Evolutionary conservation across 83 land plant species (phyloP).

Genomic region (Picea engelmannii): DNA sequence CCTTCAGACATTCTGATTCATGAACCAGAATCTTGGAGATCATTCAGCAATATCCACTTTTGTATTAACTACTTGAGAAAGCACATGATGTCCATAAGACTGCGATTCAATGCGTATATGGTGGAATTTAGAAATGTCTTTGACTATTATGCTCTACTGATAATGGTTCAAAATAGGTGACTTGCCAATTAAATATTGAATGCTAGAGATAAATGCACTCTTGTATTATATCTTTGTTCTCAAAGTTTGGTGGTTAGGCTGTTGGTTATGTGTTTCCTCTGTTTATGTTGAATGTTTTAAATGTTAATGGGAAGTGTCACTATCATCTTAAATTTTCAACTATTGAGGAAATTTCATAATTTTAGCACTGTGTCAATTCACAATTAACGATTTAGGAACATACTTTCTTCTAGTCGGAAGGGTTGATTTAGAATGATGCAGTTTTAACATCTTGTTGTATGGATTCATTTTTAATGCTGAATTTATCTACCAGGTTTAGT

Average conservation of each 20-base stretch:
- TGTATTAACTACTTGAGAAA: constrained; percentile 1
- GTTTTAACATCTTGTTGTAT: too few species aligned
- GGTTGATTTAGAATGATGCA: too few species aligned
- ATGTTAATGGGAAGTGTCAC: background rate
- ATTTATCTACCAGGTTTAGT: too few species aligned
- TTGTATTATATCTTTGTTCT: too few species aligned
- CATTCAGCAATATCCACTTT: constrained; percentile 8
- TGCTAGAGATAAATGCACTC: background rate
- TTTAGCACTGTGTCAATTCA: too few species aligned
- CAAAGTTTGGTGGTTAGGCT: too few species aligned
- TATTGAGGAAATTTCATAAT: too few species aligned
- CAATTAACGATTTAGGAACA: too few species aligned
- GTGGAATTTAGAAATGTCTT: background rate
- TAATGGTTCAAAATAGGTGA: background rate
- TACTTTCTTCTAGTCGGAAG: too few species aligned
- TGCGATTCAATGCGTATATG: background rate
- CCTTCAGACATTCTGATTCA: constrained; percentile 11
- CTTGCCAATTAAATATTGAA: background rate
- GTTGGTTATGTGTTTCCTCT: too few species aligned
- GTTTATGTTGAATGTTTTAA: background rate
- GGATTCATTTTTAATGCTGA: too few species aligned
- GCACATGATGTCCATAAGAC: background rate
- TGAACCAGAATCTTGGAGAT: constrained; percentile 8
- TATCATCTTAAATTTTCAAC: background rate
- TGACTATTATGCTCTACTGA: background rate